A percentile compares a stretch with the other conserved stretches of the same genome.
Evolutionary conservation across 2,329 filamentous ascomycete species (phyloP).

Genomic region (Neurospora sp.): DNA sequence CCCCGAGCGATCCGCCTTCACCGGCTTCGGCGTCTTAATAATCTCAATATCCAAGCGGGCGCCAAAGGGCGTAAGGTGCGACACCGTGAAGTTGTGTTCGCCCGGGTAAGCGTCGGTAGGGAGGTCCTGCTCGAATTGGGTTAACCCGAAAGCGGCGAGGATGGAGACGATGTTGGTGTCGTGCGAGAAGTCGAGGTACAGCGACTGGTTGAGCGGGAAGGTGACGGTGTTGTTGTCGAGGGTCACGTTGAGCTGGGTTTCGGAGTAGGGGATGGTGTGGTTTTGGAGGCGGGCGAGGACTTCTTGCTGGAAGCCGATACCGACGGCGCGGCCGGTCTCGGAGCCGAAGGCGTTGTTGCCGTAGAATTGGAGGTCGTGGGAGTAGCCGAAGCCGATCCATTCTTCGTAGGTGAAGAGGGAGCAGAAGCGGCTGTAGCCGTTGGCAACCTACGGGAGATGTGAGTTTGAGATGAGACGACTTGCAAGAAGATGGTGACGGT

Average conservation of each 20-base stretch:
- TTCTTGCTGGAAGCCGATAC: constrained; percentile 64
- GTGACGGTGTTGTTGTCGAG: constrained; percentile 57
- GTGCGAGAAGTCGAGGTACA: constrained; percentile 72
- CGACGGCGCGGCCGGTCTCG: constrained; percentile 59
- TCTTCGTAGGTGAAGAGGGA: constrained; percentile 65
- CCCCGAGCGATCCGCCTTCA: constrained; percentile 43
- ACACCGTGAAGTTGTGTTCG: constrained; percentile 53
- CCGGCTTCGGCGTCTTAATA: constrained; percentile 55
- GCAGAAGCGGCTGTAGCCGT: constrained; percentile 66
- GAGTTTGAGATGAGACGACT: constrained; percentile 3
- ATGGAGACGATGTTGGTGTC: constrained; percentile 65
- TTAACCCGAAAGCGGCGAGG: constrained; percentile 62
- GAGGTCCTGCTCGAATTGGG: constrained; percentile 54
- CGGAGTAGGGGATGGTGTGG: constrained; percentile 49
- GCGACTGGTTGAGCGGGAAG: constrained; percentile 61
- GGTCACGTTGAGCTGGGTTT: constrained; percentile 57
- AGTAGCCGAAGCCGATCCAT: constrained; percentile 64
- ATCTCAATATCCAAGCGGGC: constrained; percentile 65
- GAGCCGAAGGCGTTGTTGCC: constrained; percentile 53
- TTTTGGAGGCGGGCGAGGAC: constrained; percentile 60
- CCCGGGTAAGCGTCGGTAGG: constrained; percentile 45
- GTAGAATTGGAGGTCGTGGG: constrained; percentile 55
- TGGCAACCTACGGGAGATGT: constrained; percentile 38
- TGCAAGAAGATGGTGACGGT: neutral
- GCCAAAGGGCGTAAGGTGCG: constrained; percentile 61